These are phyloP conservation scores for Ichthyophthirius multifiliis DNA, from an alignment of 169 alveolate genomes.

Conservation along the genomic window DNA sequence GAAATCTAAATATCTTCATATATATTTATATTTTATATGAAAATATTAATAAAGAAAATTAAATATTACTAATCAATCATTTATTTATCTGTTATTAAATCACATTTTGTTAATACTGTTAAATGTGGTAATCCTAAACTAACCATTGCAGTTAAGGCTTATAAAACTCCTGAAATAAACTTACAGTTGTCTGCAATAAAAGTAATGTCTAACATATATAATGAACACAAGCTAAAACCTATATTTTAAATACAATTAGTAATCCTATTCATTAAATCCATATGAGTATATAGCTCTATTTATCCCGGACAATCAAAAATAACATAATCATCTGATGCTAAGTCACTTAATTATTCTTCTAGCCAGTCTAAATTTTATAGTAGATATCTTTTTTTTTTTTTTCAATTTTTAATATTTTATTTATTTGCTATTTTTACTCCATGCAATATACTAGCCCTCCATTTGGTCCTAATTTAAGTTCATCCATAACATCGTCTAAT, in stretches of 20 bases:
- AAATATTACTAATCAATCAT: slow-evolving; percentile 12
- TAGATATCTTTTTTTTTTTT: slow-evolving; percentile 42
- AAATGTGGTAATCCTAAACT: slow-evolving; percentile 90
- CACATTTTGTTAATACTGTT: slow-evolving; percentile 95
- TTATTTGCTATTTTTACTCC: slow-evolving; percentile 74
- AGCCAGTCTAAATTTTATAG: slow-evolving; percentile 93
- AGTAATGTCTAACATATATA: slow-evolving; percentile 93
- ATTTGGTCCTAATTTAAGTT: slow-evolving; percentile 94
- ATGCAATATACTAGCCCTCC: slow-evolving; percentile 96
- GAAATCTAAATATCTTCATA: background rate
- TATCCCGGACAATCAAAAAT: slow-evolving; percentile 98
- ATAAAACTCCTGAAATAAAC: slow-evolving; percentile 92
- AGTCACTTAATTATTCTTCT: slow-evolving; percentile 89
- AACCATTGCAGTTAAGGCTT: slow-evolving; percentile 94
- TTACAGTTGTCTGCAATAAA: slow-evolving; percentile 92
- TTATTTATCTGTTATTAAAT: slow-evolving; percentile 79
- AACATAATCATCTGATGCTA: slow-evolving; percentile 93
- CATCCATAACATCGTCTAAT: slow-evolving; percentile 92
- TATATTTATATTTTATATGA: background rate
- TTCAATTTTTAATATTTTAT: background rate
- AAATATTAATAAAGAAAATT: background rate
- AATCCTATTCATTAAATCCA: slow-evolving; percentile 91
- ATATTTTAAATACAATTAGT: slow-evolving; percentile 78
- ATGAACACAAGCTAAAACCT: slow-evolving; percentile 92
- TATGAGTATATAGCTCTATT: slow-evolving; percentile 95